These are phyloP conservation scores for Gossypium gossypioides DNA, from an alignment of 441 rosid genomes.

Conservation along the genomic window DNA sequence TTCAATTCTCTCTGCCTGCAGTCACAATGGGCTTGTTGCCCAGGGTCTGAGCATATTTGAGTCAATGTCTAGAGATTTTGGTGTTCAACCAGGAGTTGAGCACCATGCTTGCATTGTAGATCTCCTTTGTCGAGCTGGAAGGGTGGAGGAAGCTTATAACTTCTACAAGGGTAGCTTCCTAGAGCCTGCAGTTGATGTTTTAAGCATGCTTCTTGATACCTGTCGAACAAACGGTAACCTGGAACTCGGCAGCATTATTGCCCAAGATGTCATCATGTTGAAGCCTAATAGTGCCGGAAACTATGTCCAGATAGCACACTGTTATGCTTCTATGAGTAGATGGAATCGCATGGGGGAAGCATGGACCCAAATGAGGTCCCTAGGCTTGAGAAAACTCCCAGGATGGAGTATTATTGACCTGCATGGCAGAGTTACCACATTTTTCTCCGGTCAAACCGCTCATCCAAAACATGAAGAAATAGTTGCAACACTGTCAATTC, in stretches of 20 bases:
- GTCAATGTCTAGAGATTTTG: constrained; percentile 37
- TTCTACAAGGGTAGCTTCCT: constrained; percentile 38
- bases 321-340: constrained; percentile 42
- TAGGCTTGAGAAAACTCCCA: constrained; percentile 41
- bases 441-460: constrained; percentile 34
- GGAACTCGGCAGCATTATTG: constrained; percentile 30
- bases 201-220: constrained; percentile 50
- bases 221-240: constrained; percentile 27
- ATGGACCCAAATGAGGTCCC: constrained; percentile 43
- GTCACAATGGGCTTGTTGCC: constrained; percentile 44
- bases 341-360: constrained; percentile 43
- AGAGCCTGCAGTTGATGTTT: constrained; percentile 30
- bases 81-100: constrained; percentile 40
- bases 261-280: constrained; percentile 28
- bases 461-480: constrained; percentile 36
- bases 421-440: constrained; percentile 29
- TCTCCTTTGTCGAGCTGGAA: constrained; percentile 49
- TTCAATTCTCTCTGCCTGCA: constrained; percentile 47
- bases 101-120: constrained; percentile 53
- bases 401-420: constrained; percentile 52
- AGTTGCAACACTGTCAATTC: constrained; percentile 21
- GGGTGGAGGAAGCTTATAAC: constrained; percentile 42
- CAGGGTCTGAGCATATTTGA: constrained; percentile 38
- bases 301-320: constrained; percentile 41
- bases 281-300: constrained; percentile 33